These are phyloP conservation scores for Ophiobolus disseminans DNA, from an alignment of 2,329 filamentous ascomycete species.

Conservation along the genomic window DNA sequence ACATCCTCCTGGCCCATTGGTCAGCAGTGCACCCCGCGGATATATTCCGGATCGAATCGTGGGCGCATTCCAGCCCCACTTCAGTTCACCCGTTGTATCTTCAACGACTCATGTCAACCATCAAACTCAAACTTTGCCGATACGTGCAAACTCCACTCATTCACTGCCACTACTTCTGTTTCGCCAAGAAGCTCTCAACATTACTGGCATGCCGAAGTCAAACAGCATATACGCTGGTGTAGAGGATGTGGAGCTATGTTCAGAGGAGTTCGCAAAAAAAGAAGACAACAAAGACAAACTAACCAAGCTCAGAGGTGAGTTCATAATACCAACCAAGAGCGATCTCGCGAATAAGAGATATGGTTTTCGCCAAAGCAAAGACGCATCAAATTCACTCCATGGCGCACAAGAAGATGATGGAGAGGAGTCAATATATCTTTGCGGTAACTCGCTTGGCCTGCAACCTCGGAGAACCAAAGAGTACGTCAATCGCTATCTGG, in stretches of 20 bases:
- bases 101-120: no score
- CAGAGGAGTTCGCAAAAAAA: slow-evolving; percentile 38
- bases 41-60: no score
- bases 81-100: no score
- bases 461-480: slow-evolving; percentile 74
- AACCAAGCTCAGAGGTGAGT: slow-evolving; percentile 65
- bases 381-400: not conserved
- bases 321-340: slow-evolving; percentile 76
- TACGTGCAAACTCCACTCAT: no score
- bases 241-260: slow-evolving; percentile 29
- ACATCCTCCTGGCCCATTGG: no score
- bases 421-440: slow-evolving; percentile 75
- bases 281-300: slow-evolving; percentile 50
- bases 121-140: no score
- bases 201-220: slow-evolving; percentile 32
- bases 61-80: no score
- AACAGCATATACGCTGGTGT: slow-evolving; percentile 33
- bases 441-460: slow-evolving; percentile 86
- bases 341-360: slow-evolving; percentile 70
- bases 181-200: not conserved
- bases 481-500: slow-evolving; percentile 75
- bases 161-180: not conserved
- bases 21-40: slow-evolving; percentile 3
- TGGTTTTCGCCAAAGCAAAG: slow-evolving; percentile 22
- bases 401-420: slow-evolving; percentile 34